Evolutionary conservation across 1,139 yeast genomes (phyloP).

Genomic region (Lodderomyces parapsilosis): DNA sequence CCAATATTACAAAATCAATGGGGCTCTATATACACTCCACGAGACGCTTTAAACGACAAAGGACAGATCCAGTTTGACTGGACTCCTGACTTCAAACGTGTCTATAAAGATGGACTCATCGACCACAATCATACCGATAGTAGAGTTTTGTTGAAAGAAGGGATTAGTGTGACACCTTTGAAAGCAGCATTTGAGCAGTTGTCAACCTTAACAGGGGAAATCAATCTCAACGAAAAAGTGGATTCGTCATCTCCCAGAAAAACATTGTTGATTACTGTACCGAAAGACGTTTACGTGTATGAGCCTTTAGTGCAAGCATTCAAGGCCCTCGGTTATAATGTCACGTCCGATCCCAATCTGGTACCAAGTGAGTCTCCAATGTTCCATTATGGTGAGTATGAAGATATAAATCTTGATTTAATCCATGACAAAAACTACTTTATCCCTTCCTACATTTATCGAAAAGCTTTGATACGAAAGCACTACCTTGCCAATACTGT

Average conservation of each 20-base stretch:
- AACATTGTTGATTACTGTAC: conserved; percentile 31
- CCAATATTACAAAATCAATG: conserved; percentile 79
- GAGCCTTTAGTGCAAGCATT: conserved; percentile 52
- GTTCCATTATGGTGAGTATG: conserved; percentile 88
- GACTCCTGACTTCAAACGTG: conserved; percentile 79
- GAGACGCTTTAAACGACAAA: conserved; percentile 19
- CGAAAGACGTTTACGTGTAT: conserved; percentile 52
- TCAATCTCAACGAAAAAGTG: conserved; percentile 31
- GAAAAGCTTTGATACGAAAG: conserved; percentile 87
- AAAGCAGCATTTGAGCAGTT: conserved; percentile 69
- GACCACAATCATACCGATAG: conserved; percentile 58
- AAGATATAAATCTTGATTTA: conserved; percentile 76
- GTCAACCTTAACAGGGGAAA: conserved; percentile 56
- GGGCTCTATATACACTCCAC: conserved; percentile 54
- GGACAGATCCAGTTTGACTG: conserved; percentile 55
- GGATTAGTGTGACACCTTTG: conserved; percentile 77
- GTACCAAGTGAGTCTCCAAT: conserved; percentile 27
- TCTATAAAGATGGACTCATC: conserved; percentile 56
- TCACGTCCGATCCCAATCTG: conserved; percentile 26
- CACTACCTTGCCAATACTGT: conserved; percentile 84
- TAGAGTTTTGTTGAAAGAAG: conserved; percentile 50
- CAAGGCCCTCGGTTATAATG: conserved; percentile 24
- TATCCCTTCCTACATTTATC: conserved; percentile 76
- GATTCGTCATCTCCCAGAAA: neutral
- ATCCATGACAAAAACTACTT: conserved; percentile 48